Base-by-base conservation (phyloP, 176 grass and related monocot genomes). In the Carex pumila region DNA sequence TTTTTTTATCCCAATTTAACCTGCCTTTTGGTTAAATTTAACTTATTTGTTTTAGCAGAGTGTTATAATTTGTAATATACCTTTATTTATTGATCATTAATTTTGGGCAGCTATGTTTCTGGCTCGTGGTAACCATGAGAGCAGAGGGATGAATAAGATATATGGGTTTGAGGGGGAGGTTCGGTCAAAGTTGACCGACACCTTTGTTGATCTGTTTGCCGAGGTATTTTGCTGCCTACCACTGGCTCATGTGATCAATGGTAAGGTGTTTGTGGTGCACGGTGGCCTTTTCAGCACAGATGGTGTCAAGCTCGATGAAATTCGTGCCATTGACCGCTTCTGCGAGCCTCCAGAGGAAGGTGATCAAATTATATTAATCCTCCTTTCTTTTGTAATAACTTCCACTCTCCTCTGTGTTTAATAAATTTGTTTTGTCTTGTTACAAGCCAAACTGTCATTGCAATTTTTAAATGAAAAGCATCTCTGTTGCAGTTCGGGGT, bases 81-180 rank as follows among this genome's bases (percentile, higher is more conserved):
- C 25, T 56, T 90, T 30, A 13, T 52, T 61, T 43, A 72, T 64
- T 85, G 19, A 25, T 61, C 85, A 81, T 68, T 81, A 17, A 19
- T 50, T 83, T 85, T 56, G 79, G 87, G 57, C 86, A 99, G 93
- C 89, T 75, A 99, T 99, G 93, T 85, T 90, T 80, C 85, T 95
- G 60, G 89, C 96, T 81, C 91, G 96, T 76, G 93, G 96, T 87
- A 95, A 98, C 53, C 96, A 98, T 81, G 93, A 98, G 87, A 98
- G 93, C 89, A 98, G 87, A 86, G 93, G 85, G 77, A 98, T 98
- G 96, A 98, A 98, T 83, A 98, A 98, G 80, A 98, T 97, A 79
- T 98, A 98, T 83, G 96, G 96, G 66, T 99, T 99, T 90, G 91
- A 95, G 83, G 96, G 96, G 12, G 93, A 99, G 68, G 91, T 99